Percentiles rank a stretch among this genome's conserved stretches.
Conservation (phyloP, 306 rosid species). For the Betula pendula region DNA sequence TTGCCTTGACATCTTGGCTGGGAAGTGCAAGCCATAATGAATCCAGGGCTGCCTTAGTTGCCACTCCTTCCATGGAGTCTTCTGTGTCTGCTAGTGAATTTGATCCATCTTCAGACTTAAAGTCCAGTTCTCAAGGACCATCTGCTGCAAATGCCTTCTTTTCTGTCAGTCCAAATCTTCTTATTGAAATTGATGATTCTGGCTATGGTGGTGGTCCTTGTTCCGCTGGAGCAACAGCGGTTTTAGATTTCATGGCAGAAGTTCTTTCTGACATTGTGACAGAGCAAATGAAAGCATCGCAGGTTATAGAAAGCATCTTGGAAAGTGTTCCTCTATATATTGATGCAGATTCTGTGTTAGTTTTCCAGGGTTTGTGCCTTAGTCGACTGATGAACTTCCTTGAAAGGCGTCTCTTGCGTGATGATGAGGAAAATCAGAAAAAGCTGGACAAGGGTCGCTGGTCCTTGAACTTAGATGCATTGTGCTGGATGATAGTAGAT, state of each 20-base stretch:
- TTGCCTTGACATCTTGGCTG: conserved; percentile 84
- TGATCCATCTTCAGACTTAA: conserved; percentile 69
- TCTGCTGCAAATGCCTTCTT: conserved; percentile 62
- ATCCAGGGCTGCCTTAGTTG: conserved; percentile 52
- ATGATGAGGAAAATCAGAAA: conserved; percentile 95
- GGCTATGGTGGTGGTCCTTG: conserved; percentile 99
- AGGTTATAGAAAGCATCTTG: conserved; percentile 75
- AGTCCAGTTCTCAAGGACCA: conserved; percentile 60
- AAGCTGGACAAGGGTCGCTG: conserved; percentile 94
- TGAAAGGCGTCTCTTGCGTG: conserved; percentile 95
- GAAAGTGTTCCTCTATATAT: conserved; percentile 81
- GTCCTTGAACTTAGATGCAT: conserved; percentile 90
- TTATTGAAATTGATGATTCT: conserved; percentile 83
- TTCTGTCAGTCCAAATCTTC: conserved; percentile 69
- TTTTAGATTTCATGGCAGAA: conserved; percentile 93
- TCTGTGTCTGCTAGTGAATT: conserved; percentile 52
- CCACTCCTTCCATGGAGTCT: conserved; percentile 73
- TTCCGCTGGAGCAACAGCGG: conserved; percentile 94
- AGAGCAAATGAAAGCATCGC: conserved; percentile 85
- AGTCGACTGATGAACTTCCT: conserved; percentile 91
- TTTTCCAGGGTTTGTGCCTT: conserved; percentile 96
- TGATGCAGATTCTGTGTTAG: conserved; percentile 78
- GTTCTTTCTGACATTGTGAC: conserved; percentile 93
- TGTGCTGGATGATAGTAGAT: conserved; percentile 96
- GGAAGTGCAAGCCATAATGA: conserved; percentile 67